Evolutionary conservation across 345 rosid genomes (phyloP).

Genomic region (Jatropha curcas): DNA sequence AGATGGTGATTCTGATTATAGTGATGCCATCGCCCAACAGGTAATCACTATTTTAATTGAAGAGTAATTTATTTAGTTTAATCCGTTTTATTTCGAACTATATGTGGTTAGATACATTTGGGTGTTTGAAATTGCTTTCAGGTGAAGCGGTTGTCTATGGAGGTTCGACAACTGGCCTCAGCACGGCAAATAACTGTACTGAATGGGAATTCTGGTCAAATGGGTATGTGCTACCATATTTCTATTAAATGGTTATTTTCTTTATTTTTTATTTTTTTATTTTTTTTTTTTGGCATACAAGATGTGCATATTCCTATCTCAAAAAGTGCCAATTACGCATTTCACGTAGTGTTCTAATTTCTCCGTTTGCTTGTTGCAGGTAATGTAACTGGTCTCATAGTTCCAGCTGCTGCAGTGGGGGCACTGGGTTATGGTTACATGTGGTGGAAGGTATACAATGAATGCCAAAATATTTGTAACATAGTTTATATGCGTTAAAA

Average conservation of each 20-base stretch:
- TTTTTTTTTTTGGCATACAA: background rate
- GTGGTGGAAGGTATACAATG: slow-evolving; percentile 93
- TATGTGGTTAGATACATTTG: background rate
- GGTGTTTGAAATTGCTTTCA: slow-evolving; percentile 20
- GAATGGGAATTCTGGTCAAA: slow-evolving; percentile 63
- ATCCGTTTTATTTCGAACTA: background rate
- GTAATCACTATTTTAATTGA: slow-evolving; percentile 35
- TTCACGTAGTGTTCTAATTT: background rate
- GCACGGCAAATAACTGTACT: slow-evolving; percentile 70
- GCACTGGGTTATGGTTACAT: slow-evolving; percentile 95
- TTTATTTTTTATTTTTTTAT: background rate
- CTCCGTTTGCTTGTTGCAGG: slow-evolving; percentile 37
- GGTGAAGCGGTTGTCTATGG: slow-evolving; percentile 69
- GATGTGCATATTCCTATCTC: background rate
- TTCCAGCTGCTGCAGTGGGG: slow-evolving; percentile 83
- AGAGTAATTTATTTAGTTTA: background rate
- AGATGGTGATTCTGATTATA: slow-evolving; percentile 54
- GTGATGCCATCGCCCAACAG: slow-evolving; percentile 70
- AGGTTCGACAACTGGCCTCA: slow-evolving; percentile 64
- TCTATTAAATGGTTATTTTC: background rate
- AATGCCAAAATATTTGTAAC: background rate
- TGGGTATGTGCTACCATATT: slow-evolving; percentile 20
- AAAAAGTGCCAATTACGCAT: background rate
- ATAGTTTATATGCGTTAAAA: background rate
- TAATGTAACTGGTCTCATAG: slow-evolving; percentile 50